Conservation (phyloP, 345 rosid species). For the Clausena lansium region DNA sequence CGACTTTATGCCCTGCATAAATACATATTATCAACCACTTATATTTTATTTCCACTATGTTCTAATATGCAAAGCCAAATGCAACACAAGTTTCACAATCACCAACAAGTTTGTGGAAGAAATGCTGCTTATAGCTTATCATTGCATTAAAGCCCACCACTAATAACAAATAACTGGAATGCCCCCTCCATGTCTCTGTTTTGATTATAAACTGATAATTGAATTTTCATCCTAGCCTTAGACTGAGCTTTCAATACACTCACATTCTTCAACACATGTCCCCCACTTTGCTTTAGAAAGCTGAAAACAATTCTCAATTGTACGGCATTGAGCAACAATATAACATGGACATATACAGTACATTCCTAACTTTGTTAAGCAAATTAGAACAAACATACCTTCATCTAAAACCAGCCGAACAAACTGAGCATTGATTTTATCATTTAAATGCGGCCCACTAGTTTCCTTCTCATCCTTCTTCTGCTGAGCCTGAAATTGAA, state of each 20-base stretch:
- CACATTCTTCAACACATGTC: not conserved
- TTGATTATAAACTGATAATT: not conserved
- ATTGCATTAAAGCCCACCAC: not conserved
- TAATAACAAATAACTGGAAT: not conserved
- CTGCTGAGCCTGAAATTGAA: conserved; percentile 33
- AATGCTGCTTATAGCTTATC: not conserved
- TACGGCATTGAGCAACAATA: not conserved
- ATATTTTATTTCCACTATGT: not conserved
- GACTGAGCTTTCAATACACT: not conserved
- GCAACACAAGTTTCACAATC: not conserved
- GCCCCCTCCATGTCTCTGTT: not conserved
- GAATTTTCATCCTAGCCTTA: not conserved
- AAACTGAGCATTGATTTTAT: conserved; percentile 35
- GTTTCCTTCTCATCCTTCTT: conserved; percentile 35
- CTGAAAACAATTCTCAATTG: not conserved
- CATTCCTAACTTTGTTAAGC: not conserved
- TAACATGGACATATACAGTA: not conserved
- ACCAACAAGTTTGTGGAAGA: not conserved
- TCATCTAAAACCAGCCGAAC: conserved; percentile 56
- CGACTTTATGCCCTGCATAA: conserved; percentile 42
- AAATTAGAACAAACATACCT: conserved; percentile 30
- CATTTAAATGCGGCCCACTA: conserved; percentile 38
- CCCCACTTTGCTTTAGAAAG: not conserved
- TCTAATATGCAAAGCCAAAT: not conserved
- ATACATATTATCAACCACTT: not conserved